Base-by-base conservation (phyloP, 371 early-diverging fungal genomes). In the Actinomucor elegans region DNA sequence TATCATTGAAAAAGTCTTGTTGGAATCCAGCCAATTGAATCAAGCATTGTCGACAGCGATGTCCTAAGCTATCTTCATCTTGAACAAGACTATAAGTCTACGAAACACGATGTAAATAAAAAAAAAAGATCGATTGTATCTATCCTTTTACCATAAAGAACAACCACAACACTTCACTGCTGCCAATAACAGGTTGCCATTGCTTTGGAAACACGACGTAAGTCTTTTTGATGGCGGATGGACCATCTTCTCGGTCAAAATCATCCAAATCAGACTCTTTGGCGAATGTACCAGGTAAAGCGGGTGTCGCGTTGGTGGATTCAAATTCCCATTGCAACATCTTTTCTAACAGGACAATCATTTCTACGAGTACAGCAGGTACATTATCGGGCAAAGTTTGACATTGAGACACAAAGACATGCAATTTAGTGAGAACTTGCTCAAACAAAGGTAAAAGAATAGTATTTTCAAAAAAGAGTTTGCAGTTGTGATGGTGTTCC, bases 251-350 rank as follows among this genome's bases (percentile, higher is more conserved):
- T 20, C 53, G 67, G 46, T 82, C 80, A 57, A 80, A 73, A 24
- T 77, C 79, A 18, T 72, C 74, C 33, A 72, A 69, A 18, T 69
- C 71, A 5, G 61, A 61, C 0, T 57, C 63, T 34, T 57, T 66
- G 12, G 66, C 70, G 56, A 83, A 82, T 1, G 81, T 76, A 8
- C 83, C 82, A 3, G 78, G 72, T 15, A 82, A 51, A 15, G 59
- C 52, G 11, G 62, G 65, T 28, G 67, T 62, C 0, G 48, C 69
- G 48, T 74, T 79, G 41, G 66, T 69, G 2, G 77, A 64, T 18
- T 75, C 73, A 66, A 89, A 91, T 20, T 86, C 83, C 89, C 91
- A 91, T 6, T 77, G 76, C 20, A 91, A 59, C 14, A 85, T 80
- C 48, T 83, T 83, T 34, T 88, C 83, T 5, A 74, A 40, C 37